phyloP scores from a whole-genome alignment of 768 basidiomycete species.

The Kwoniella shandongensis region DNA sequence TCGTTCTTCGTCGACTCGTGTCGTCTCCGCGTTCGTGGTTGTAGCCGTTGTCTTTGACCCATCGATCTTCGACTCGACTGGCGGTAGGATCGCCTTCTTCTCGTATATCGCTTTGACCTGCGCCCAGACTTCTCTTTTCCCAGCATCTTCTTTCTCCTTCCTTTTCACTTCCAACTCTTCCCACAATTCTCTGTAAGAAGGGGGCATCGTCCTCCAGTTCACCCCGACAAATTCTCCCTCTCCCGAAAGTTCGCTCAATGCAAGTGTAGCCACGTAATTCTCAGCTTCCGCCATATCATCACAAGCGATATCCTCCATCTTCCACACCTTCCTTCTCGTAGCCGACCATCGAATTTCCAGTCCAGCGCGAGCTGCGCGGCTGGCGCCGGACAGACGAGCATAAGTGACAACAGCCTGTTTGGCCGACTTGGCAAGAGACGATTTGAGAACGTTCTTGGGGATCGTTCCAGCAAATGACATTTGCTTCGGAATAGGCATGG shows the following conservation, averaged over 20 bases:
- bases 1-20: background rate
- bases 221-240: conserved; percentile 46
- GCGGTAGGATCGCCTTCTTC: conserved; percentile 16
- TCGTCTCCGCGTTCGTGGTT: background rate
- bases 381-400: conserved; percentile 64
- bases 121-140: conserved; percentile 71
- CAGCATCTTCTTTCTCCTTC: conserved; percentile 63
- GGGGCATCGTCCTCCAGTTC: conserved; percentile 76
- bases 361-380: conserved; percentile 71
- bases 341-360: conserved; percentile 72
- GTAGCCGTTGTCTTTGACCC: background rate
- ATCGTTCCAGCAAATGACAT: conserved; percentile 69
- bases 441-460: conserved; percentile 74
- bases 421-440: conserved; percentile 25
- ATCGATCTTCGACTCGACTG: background rate
- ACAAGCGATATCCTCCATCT: conserved; percentile 84
- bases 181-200: conserved; percentile 85
- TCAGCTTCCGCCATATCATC: conserved; percentile 74
- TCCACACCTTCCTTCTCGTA: conserved; percentile 63
- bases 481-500: conserved; percentile 80
- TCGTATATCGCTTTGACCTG: conserved; percentile 66
- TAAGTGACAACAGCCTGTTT: conserved; percentile 74
- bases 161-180: conserved; percentile 73
- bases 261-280: conserved; percentile 83
- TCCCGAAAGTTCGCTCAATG: conserved; percentile 69